phyloP scores from a whole-genome alignment of 1,284 basidiomycete genomes.

The Puccinia horiana region DNA sequence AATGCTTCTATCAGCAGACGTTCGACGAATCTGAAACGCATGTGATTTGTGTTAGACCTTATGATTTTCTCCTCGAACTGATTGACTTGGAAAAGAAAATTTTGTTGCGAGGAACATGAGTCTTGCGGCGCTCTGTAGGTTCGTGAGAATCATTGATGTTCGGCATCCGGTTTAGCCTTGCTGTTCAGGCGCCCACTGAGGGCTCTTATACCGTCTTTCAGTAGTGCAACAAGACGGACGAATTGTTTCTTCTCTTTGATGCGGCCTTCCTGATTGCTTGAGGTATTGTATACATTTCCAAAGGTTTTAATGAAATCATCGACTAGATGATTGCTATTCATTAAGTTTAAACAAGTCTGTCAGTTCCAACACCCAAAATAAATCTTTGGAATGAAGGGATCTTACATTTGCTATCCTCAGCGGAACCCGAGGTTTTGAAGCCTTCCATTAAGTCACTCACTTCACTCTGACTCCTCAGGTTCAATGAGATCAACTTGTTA shows the following conservation, averaged over 20 bases:
- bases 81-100: conserved; percentile 64
- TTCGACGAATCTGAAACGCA: conserved; percentile 93
- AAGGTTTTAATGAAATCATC: conserved; percentile 80
- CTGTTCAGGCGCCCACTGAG: conserved; percentile 20
- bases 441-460: conserved; percentile 91
- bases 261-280: conserved; percentile 55
- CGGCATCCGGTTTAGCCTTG: neutral
- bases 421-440: conserved; percentile 84
- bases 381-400: neutral
- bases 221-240: conserved; percentile 41
- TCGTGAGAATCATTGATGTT: conserved; percentile 1
- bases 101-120: conserved; percentile 63
- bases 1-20: conserved; percentile 93
- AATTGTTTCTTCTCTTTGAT: conserved; percentile 32
- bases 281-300: conserved; percentile 80
- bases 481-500: conserved; percentile 79
- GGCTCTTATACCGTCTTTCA: conserved; percentile 33
- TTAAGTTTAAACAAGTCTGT: conserved; percentile 55
- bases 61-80: conserved; percentile 85
- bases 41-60: conserved; percentile 71
- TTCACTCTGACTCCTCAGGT: conserved; percentile 95
- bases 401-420: conserved; percentile 55
- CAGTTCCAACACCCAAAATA: conserved; percentile 3
- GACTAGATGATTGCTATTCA: conserved; percentile 75
- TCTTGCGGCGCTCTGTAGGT: conserved; percentile 13